These are phyloP conservation scores for Peniophora sp. DNA, from an alignment of 1,284 basidiomycete genomes.

Conservation along the genomic window DNA sequence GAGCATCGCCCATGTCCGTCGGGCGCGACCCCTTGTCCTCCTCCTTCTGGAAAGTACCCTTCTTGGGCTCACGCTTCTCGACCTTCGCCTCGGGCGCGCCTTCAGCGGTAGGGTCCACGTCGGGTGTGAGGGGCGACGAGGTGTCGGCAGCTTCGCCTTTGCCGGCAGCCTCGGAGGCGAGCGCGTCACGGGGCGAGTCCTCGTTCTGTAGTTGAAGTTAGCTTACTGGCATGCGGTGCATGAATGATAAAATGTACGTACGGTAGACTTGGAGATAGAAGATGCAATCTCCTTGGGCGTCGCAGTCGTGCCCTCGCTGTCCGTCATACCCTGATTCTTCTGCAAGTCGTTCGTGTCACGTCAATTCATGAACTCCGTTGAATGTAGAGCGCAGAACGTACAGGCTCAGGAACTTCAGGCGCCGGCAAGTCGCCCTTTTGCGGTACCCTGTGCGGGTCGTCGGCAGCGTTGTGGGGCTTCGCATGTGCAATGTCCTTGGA, in stretches of 20 bases:
- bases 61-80: constrained; percentile 7
- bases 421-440: no score
- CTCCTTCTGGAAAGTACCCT: constrained; percentile 6
- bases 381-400: no score
- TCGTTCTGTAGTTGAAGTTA: constrained; percentile 3
- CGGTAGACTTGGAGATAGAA: constrained; percentile 7
- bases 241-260: constrained; percentile 1
- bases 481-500: no score
- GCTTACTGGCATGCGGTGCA: background rate
- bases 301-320: constrained; percentile 13
- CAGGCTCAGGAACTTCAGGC: no score
- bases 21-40: constrained; percentile 3
- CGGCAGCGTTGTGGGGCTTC: constrained; percentile 4
- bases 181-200: constrained; percentile 12
- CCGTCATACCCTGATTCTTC: constrained; percentile 7
- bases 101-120: background rate
- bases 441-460: no score
- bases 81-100: constrained; percentile 6
- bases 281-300: constrained; percentile 9
- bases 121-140: constrained; percentile 2
- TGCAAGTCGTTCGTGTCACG: background rate
- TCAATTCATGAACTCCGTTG: no score
- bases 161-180: constrained; percentile 7
- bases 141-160: constrained; percentile 4
- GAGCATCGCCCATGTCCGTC: constrained; percentile 1